phyloP scores from a whole-genome alignment of 345 rosid species.

The Citrus maxima region DNA sequence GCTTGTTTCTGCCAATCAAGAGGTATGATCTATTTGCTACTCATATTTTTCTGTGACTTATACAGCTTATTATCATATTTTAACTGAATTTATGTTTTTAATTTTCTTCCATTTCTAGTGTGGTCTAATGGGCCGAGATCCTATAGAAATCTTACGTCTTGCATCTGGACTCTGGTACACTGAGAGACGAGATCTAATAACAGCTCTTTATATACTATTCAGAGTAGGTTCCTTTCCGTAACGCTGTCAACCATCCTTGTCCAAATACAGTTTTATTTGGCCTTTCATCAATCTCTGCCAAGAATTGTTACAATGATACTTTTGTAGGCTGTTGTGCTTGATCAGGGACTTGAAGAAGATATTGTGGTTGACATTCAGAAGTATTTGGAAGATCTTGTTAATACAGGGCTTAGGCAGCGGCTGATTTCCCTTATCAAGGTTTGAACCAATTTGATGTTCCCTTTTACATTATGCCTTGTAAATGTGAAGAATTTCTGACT shows the following conservation, averaged over 20 bases:
- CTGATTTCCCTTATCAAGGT: slow-evolving; percentile 80
- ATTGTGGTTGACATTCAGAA: slow-evolving; percentile 72
- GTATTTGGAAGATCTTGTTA: slow-evolving; percentile 67
- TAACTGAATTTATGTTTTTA: slow-evolving; percentile 6
- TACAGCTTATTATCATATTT: slow-evolving; percentile 1
- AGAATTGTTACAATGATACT: slow-evolving; percentile 12
- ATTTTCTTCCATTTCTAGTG: slow-evolving; percentile 42
- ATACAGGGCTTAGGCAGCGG: slow-evolving; percentile 73
- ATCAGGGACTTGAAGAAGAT: slow-evolving; percentile 76
- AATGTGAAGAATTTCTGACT: background rate
- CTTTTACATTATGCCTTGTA: slow-evolving; percentile 4
- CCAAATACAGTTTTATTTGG: background rate
- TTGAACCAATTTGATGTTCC: background rate
- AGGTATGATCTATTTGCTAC: slow-evolving; percentile 44
- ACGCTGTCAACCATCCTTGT: background rate
- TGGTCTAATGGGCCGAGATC: slow-evolving; percentile 84
- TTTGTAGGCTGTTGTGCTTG: slow-evolving; percentile 86
- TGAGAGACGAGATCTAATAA: slow-evolving; percentile 80
- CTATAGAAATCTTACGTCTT: slow-evolving; percentile 77
- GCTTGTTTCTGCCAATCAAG: slow-evolving; percentile 88
- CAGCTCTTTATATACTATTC: slow-evolving; percentile 67
- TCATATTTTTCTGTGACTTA: slow-evolving; percentile 7
- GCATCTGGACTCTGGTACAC: slow-evolving; percentile 96
- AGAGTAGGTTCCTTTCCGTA: slow-evolving; percentile 47
- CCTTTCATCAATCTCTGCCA: slow-evolving; percentile 4